Evolutionary conservation across 2,329 filamentous ascomycete species (phyloP).

Genomic region (Colletotrichum sojae): DNA sequence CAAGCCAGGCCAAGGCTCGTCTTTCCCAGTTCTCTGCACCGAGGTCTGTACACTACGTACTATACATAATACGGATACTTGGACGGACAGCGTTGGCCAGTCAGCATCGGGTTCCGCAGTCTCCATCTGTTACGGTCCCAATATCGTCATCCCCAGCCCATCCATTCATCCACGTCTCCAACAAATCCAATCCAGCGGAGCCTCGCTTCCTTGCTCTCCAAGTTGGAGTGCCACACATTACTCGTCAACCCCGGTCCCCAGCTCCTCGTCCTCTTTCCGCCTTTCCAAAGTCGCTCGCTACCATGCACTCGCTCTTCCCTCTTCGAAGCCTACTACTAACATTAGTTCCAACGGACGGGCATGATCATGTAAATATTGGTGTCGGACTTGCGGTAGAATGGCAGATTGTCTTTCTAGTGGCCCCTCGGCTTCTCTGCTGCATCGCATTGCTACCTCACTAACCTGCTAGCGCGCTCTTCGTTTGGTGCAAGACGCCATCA

Average conservation of each 20-base stretch:
- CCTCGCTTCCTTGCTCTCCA: too few relatives aligned
- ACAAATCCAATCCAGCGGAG: too few relatives aligned
- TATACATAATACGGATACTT: too few relatives aligned
- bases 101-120: too few relatives aligned
- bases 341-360: constrained; percentile 24
- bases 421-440: constrained; percentile 4
- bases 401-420: constrained; percentile 24
- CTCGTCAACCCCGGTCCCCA: background rate
- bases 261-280: background rate
- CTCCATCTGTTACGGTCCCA: too few relatives aligned
- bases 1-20: too few relatives aligned
- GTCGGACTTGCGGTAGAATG: constrained; percentile 33
- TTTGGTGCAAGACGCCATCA: constrained; percentile 26
- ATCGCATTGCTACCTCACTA: constrained; percentile 15
- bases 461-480: background rate
- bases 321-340: background rate
- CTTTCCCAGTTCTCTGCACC: too few relatives aligned
- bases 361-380: constrained; percentile 9
- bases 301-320: background rate
- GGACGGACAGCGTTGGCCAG: too few relatives aligned
- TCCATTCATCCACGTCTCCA: too few relatives aligned
- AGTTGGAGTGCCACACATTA: too few relatives aligned
- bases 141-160: too few relatives aligned
- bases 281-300: background rate
- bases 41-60: too few relatives aligned